A percentile compares a stretch with the other conserved stretches of the same genome.
phyloP scores from a whole-genome alignment of 169 alveolate genomes.

The Eimeria acervulina region DNA sequence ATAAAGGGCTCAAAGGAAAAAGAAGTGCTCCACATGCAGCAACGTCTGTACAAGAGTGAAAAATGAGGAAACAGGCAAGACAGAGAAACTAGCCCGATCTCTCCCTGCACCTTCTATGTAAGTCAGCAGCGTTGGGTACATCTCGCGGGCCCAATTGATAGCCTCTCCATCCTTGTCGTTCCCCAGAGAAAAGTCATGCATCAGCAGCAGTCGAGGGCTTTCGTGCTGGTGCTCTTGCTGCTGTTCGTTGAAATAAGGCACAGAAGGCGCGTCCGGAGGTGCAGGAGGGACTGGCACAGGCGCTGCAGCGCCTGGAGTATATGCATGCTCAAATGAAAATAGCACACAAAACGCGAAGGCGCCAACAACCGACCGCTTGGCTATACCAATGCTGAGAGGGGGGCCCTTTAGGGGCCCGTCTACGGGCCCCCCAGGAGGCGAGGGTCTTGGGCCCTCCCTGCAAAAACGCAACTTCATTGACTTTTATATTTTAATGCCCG shows the following conservation, averaged over 20 bases:
- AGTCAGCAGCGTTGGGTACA: neutral
- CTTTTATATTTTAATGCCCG: neutral
- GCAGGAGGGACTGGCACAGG: constrained; percentile 63
- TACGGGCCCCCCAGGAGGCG: neutral
- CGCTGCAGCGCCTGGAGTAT: neutral
- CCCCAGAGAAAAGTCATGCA: constrained; percentile 46
- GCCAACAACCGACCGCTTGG: neutral
- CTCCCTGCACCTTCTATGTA: constrained; percentile 43
- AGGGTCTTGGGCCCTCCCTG: constrained; percentile 38
- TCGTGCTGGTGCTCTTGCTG: neutral
- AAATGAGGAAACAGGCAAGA: neutral
- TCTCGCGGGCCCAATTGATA: neutral
- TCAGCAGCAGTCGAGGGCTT: constrained; percentile 47
- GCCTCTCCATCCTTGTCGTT: neutral
- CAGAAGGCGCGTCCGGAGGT: constrained; percentile 16
- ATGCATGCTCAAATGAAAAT: neutral
- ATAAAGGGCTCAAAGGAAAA: neutral
- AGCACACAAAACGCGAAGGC: neutral
- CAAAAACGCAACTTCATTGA: neutral
- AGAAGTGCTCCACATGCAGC: neutral
- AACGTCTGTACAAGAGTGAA: neutral
- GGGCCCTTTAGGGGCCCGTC: neutral
- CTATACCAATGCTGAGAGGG: neutral
- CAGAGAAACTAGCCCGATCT: neutral
- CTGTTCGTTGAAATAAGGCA: neutral